Percentiles rank a stretch among this genome's conserved stretches.
Evolutionary conservation across 768 basidiomycete genomes (phyloP).

Genomic region (Pilatotrama ljubarskyi): DNA sequence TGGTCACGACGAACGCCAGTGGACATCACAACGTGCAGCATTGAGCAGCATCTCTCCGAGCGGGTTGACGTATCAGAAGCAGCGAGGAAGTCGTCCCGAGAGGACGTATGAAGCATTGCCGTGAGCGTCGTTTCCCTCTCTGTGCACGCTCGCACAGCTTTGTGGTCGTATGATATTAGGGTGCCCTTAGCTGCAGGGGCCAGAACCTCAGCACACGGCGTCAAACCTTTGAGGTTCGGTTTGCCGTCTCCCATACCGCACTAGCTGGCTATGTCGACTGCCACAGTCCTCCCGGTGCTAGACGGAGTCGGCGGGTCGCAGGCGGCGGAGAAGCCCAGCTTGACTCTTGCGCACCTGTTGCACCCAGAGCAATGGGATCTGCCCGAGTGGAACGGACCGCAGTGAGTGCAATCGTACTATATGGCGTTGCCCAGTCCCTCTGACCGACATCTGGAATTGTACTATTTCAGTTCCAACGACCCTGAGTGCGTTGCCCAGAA

Average conservation of each 20-base stretch:
- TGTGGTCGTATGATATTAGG: slow-evolving; percentile 17
- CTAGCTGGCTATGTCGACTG: neutral
- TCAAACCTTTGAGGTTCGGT: neutral
- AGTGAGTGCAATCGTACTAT: slow-evolving; percentile 12
- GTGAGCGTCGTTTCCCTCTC: slow-evolving; percentile 1
- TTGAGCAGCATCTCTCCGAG: neutral
- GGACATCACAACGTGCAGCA: slow-evolving; percentile 1
- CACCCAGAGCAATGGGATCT: slow-evolving; percentile 27
- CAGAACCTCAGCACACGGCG: slow-evolving; percentile 8
- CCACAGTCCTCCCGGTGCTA: neutral
- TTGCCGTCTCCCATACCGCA: slow-evolving; percentile 2
- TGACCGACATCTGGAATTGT: neutral
- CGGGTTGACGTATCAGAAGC: slow-evolving; percentile 19
- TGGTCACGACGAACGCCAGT: neutral
- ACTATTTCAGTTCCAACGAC: slow-evolving; percentile 2
- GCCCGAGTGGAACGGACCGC: slow-evolving; percentile 25
- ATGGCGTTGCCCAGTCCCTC: neutral
- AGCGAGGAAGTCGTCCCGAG: neutral
- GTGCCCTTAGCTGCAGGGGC: slow-evolving; percentile 3
- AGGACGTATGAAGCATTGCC: neutral
- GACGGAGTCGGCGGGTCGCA: neutral
- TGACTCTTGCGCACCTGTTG: slow-evolving; percentile 25
- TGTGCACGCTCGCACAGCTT: slow-evolving; percentile 8
- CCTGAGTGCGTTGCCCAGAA: slow-evolving; percentile 12
- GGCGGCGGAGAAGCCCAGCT: neutral